These are phyloP conservation scores for Mercurialis annua DNA, from an alignment of 345 rosid species.

Conservation along the genomic window DNA sequence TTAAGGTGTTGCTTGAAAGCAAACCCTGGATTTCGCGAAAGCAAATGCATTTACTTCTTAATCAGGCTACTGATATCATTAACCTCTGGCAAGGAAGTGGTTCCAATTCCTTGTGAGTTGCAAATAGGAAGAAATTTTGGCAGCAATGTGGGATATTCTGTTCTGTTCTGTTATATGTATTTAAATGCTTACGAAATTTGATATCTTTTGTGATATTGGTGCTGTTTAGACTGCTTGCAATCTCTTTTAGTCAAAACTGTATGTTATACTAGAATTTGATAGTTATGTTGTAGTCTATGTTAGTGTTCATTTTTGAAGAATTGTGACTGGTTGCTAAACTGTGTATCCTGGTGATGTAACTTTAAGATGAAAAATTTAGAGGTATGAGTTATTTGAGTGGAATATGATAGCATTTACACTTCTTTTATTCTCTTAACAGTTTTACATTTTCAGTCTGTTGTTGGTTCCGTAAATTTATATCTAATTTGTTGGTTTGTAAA, in stretches of 20 bases:
- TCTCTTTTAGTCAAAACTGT: background rate
- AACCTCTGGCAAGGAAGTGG: slow-evolving; percentile 71
- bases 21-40: slow-evolving; percentile 79
- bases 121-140: background rate
- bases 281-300: background rate
- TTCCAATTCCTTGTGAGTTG: slow-evolving; percentile 31
- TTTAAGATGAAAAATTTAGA: background rate
- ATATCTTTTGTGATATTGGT: background rate
- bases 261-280: background rate
- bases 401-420: no score
- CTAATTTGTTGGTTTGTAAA: background rate
- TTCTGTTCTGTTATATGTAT: no score
- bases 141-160: background rate
- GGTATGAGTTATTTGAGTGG: background rate
- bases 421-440: background rate
- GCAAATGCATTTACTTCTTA: slow-evolving; percentile 69
- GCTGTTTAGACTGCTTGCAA: background rate
- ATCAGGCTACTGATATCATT: slow-evolving; percentile 84
- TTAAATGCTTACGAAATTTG: background rate
- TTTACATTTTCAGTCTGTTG: background rate
- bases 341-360: background rate
- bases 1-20: slow-evolving; percentile 65
- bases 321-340: background rate
- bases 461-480: background rate
- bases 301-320: background rate